Conservation (phyloP, 768 basidiomycete genomes). For the Cyclocybe cylindracea region DNA sequence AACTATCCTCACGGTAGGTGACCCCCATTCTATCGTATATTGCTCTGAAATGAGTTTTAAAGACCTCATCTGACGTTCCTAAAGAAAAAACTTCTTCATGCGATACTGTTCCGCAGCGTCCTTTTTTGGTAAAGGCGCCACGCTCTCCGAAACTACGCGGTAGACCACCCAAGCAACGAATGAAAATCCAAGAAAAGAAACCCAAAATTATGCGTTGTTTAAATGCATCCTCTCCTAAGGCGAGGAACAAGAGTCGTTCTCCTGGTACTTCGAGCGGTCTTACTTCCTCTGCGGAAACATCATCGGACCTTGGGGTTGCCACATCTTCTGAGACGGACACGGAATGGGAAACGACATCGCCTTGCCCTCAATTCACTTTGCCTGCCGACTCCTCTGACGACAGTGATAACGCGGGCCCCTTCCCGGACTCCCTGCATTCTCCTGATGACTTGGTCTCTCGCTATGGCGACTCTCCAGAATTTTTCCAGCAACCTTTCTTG, state of each 20-base stretch:
- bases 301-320: slow-evolving; percentile 8
- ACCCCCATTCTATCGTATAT: not conserved
- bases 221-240: slow-evolving; percentile 1
- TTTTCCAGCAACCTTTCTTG: slow-evolving; percentile 12
- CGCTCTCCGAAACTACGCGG: slow-evolving; percentile 12
- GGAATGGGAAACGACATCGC: slow-evolving; percentile 19
- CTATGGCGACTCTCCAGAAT: slow-evolving; percentile 18
- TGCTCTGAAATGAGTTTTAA: not conserved
- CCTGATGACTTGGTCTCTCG: slow-evolving; percentile 21
- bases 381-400: slow-evolving; percentile 21
- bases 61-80: slow-evolving; percentile 6
- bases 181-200: slow-evolving; percentile 16
- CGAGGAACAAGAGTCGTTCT: not conserved
- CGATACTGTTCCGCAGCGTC: slow-evolving; percentile 1
- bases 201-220: slow-evolving; percentile 5
- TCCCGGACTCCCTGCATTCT: slow-evolving; percentile 19
- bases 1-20: slow-evolving; percentile 11
- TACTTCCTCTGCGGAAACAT: slow-evolving; percentile 10
- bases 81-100: slow-evolving; percentile 9
- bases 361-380: slow-evolving; percentile 28
- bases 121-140: not conserved
- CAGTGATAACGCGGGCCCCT: slow-evolving; percentile 11
- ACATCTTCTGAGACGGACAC: slow-evolving; percentile 23
- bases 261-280: slow-evolving; percentile 8
- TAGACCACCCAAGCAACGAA: slow-evolving; percentile 12